Base-by-base conservation (phyloP, 2,329 filamentous ascomycete genomes). In the Pseudogymnoascus sp. region DNA sequence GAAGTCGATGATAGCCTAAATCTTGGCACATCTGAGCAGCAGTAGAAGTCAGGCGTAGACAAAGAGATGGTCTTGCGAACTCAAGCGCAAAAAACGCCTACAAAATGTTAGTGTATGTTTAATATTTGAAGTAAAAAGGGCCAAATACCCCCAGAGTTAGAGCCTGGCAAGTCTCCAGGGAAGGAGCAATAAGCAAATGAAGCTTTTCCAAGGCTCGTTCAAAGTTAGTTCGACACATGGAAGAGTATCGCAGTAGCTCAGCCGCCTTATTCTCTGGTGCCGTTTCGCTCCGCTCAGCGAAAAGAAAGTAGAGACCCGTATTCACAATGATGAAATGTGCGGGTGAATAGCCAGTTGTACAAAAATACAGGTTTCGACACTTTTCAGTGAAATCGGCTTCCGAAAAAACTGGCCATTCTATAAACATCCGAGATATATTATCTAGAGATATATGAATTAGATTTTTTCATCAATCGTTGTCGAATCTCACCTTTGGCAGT, bases 311-410 rank as follows among this genome's bases (percentile, higher is more conserved):
- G 5, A 64, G 60, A 2, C 63, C 61, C 2, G 26, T 41, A 55
- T 64, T 64, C 3, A 64, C 61, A n/a, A 60, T 62, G 15, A 59
- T 45, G 35, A 64, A 64, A 5, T 21, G 15, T 5, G 60, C 41
- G 13, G 58, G 58, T 10, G 48, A 56, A 52, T 38, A 38, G 35
- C 35, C 35, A 5, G 35, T 38, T 18, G 35, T 18, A 38, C 35
- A 18, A 38, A 60, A 62, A 30, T 60, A 62, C 12, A 62, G 38
- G 34, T 55, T 55, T 12, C 48, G 61, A 26, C 61, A 62, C 37
- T 39, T 30, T 9, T 59, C 57, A 15, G 59, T 34, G 56, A 61
- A 61, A 23, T 61, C 41, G 8, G 37, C 58, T 13, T 60, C 28
- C 2, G 58, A 52, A 15, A 62, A 30, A 21, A 62, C 55, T 23